These are phyloP conservation scores for Erysimum cheiranthoides DNA, from an alignment of 345 rosid genomes.

Conservation along the genomic window DNA sequence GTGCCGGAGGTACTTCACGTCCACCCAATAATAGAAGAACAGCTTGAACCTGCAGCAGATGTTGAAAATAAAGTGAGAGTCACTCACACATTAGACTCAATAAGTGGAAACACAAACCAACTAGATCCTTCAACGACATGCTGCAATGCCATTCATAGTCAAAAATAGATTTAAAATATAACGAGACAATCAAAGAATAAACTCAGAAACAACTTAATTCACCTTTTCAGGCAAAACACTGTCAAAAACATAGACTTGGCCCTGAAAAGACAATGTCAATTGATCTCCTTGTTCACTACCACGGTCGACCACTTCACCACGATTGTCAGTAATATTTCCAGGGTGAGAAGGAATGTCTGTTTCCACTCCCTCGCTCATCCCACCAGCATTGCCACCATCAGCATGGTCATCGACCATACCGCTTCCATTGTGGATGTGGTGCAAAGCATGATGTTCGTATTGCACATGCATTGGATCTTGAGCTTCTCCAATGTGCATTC, in stretches of 20 bases:
- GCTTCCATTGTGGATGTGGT: constrained; percentile 51
- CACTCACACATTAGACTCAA: background rate
- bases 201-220: background rate
- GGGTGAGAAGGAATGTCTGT: constrained; percentile 63
- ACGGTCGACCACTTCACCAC: constrained; percentile 49
- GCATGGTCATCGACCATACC: constrained; percentile 51
- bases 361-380: constrained; percentile 46
- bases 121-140: constrained; percentile 18
- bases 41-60: constrained; percentile 62
- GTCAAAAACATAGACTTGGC: constrained; percentile 80
- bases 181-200: background rate
- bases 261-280: constrained; percentile 75
- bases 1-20: constrained; percentile 55
- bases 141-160: background rate
- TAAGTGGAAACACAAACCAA: constrained; percentile 10
- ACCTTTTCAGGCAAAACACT: constrained; percentile 76
- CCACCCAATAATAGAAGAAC: constrained; percentile 68
- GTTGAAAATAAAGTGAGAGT: background rate
- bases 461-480: constrained; percentile 54
- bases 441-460: constrained; percentile 54
- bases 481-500: constrained; percentile 53
- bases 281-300: constrained; percentile 62
- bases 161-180: background rate
- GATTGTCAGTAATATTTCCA: constrained; percentile 54
- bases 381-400: constrained; percentile 47